Conservation (phyloP, 2,329 filamentous ascomycete genomes). For the Juglanconis juglandina region DNA sequence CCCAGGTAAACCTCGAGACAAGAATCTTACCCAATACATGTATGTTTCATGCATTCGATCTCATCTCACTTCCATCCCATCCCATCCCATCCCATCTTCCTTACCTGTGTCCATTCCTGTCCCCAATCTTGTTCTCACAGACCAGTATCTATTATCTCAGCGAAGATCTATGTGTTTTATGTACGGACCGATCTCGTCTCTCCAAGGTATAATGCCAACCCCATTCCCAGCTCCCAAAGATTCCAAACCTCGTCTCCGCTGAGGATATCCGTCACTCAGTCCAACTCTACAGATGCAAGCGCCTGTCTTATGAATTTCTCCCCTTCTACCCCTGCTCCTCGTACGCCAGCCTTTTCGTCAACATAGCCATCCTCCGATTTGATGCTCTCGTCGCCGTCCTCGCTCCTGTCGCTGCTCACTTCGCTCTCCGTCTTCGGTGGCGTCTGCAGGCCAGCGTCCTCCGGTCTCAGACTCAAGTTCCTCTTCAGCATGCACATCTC, state of each 20-base stretch:
- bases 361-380: slow-evolving; percentile 9
- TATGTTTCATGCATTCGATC: too few species aligned
- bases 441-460: slow-evolving; percentile 41
- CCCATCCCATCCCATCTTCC: too few species aligned
- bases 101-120: too few species aligned
- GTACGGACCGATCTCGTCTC: too few species aligned
- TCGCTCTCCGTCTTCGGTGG: slow-evolving; percentile 55
- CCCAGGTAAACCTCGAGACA: too few species aligned
- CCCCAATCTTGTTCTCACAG: too few species aligned
- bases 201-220: background rate
- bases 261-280: slow-evolving; percentile 19
- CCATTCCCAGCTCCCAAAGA: background rate
- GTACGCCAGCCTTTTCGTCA: slow-evolving; percentile 2
- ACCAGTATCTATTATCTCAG: too few species aligned
- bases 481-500: slow-evolving; percentile 66
- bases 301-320: slow-evolving; percentile 30
- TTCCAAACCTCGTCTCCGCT: too few species aligned
- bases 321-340: slow-evolving; percentile 6
- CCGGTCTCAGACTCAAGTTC: slow-evolving; percentile 28
- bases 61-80: too few species aligned
- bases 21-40: too few species aligned
- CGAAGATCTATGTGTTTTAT: too few species aligned
- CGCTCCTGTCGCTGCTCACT: slow-evolving; percentile 34
- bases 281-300: slow-evolving; percentile 29
- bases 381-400: slow-evolving; percentile 34